Conservation (phyloP, 176 grass and related monocot species). For the Tuctoria greenei region DNA sequence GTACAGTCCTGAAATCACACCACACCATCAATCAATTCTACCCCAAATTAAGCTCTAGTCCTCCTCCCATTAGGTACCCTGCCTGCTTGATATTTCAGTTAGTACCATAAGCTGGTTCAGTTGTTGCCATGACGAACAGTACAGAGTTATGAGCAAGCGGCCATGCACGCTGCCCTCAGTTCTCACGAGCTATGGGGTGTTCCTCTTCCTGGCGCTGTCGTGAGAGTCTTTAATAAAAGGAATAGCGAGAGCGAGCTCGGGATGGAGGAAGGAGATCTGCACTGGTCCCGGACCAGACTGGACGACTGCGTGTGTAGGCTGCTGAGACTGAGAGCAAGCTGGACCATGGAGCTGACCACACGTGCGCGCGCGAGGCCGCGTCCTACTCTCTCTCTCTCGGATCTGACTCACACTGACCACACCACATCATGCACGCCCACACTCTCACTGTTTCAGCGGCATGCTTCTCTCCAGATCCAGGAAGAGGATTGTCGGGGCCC, state of each 20-base stretch:
- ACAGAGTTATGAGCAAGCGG: background rate
- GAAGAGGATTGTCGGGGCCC: background rate
- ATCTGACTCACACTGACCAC: conserved; percentile 31
- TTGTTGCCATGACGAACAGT: background rate
- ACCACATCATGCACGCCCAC: conserved; percentile 7
- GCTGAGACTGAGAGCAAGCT: background rate
- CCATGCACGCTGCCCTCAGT: conserved; percentile 4
- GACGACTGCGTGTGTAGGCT: background rate
- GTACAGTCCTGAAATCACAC: background rate
- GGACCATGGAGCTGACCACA: conserved; percentile 50
- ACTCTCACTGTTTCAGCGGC: background rate
- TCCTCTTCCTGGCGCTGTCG: background rate
- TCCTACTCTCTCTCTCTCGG: conserved; percentile 27
- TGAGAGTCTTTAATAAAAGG: conserved; percentile 31
- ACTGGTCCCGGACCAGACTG: conserved; percentile 57
- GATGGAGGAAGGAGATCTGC: conserved; percentile 32
- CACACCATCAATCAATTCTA: background rate
- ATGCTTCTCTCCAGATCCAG: background rate
- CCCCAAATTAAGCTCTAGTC: background rate
- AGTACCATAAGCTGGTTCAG: background rate
- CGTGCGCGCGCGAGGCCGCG: conserved; percentile 19
- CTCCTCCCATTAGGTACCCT: background rate
- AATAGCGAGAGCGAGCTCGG: background rate
- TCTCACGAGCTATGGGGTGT: background rate
- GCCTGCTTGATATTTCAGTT: background rate